phyloP scores from a whole-genome alignment of 2,329 filamentous ascomycete genomes.

The Penicillium italicum region DNA sequence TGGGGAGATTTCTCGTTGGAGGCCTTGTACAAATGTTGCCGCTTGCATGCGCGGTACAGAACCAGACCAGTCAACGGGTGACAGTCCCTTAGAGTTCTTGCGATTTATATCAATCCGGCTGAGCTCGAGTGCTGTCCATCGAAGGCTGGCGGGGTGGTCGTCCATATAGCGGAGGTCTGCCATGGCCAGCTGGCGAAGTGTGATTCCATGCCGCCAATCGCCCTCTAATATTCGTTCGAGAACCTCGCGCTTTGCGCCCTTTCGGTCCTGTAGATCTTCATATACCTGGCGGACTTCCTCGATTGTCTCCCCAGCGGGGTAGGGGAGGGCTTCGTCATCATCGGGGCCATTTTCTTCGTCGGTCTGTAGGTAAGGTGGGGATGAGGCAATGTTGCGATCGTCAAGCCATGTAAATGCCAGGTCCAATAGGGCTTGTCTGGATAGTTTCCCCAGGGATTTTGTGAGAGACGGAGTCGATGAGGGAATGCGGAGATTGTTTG shows the following conservation, averaged over 20 bases:
- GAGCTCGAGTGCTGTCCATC: slow-evolving; percentile 54
- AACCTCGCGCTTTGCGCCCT: slow-evolving; percentile 52
- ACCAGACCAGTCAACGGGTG: slow-evolving; percentile 32
- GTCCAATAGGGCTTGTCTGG: slow-evolving; percentile 66
- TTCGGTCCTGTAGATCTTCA: slow-evolving; percentile 54
- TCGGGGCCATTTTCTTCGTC: slow-evolving; percentile 51
- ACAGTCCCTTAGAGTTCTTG: slow-evolving; percentile 20
- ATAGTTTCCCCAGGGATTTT: slow-evolving; percentile 66
- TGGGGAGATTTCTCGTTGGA: slow-evolving; percentile 70
- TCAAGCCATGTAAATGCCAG: slow-evolving; percentile 76
- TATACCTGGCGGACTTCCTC: slow-evolving; percentile 66
- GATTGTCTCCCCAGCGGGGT: slow-evolving; percentile 63
- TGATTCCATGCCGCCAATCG: slow-evolving; percentile 55
- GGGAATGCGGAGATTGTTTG: slow-evolving; percentile 67
- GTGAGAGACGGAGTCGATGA: slow-evolving; percentile 61
- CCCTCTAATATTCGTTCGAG: slow-evolving; percentile 56
- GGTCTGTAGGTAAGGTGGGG: slow-evolving; percentile 56
- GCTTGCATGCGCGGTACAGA: slow-evolving; percentile 70
- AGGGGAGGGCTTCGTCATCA: slow-evolving; percentile 62
- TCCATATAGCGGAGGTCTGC: slow-evolving; percentile 53
- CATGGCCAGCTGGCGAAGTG: slow-evolving; percentile 54
- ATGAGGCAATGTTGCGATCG: slow-evolving; percentile 58
- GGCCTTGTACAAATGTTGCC: slow-evolving; percentile 70
- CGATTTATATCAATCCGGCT: slow-evolving; percentile 23
- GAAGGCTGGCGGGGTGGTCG: slow-evolving; percentile 50